Conservation (phyloP, 768 basidiomycete genomes). For the Xerocomellus dryophilus region DNA sequence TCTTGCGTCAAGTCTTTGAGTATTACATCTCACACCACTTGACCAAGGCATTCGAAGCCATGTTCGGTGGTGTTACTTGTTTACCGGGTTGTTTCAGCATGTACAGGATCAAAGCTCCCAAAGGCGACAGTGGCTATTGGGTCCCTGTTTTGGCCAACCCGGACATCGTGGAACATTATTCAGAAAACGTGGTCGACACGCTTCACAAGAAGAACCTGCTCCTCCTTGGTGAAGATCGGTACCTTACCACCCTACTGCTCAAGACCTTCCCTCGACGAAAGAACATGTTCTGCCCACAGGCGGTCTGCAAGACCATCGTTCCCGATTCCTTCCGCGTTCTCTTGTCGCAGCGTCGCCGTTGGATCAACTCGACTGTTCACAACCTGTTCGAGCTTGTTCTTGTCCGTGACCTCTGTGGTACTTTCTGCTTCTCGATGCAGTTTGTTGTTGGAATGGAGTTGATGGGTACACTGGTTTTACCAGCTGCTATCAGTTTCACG, state of each 20-base stretch:
- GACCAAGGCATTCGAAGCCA: slow-evolving; percentile 98
- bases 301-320: slow-evolving; percentile 97
- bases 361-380: slow-evolving; percentile 99
- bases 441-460: slow-evolving; percentile 99
- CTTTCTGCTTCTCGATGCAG: slow-evolving; percentile 99
- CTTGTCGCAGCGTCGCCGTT: slow-evolving; percentile 93
- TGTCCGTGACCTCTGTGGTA: slow-evolving; percentile 97
- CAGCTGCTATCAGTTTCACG: slow-evolving; percentile 97
- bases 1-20: slow-evolving; percentile 74
- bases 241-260: slow-evolving; percentile 93
- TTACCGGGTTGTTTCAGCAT: slow-evolving; percentile 99
- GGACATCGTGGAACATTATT: slow-evolving; percentile 97
- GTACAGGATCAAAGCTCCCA: slow-evolving; percentile 99
- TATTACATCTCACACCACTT: slow-evolving; percentile 99
- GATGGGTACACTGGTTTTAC: slow-evolving; percentile 91
- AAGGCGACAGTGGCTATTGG: slow-evolving; percentile 94
- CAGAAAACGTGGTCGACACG: slow-evolving; percentile 98
- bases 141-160: slow-evolving; percentile 98
- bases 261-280: slow-evolving; percentile 99
- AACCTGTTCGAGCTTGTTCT: slow-evolving; percentile 93
- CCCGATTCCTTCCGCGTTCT: slow-evolving; percentile 94
- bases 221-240: slow-evolving; percentile 98
- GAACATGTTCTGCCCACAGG: slow-evolving; percentile 98
- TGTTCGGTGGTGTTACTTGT: slow-evolving; percentile 99
- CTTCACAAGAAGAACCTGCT: slow-evolving; percentile 99